Evolutionary conservation across 2,329 filamentous ascomycete species (phyloP).

Genomic region (Colletotrichum kahawae): DNA sequence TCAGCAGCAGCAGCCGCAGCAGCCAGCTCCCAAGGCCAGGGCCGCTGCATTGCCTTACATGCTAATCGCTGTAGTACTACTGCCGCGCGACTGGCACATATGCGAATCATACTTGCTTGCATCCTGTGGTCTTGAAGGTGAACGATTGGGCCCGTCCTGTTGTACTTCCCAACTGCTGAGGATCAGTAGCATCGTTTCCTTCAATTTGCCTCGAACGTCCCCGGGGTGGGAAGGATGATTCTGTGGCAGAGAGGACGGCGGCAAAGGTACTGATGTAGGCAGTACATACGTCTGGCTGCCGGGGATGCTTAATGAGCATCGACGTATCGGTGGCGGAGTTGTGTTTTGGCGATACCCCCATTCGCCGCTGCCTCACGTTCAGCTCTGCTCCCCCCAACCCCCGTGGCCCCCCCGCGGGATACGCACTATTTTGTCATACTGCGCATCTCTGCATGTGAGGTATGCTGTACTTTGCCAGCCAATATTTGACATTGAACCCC

Average conservation of each 20-base stretch:
- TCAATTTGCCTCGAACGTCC: neutral
- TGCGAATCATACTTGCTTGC: slow-evolving; percentile 51
- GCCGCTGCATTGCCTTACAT: slow-evolving; percentile 22
- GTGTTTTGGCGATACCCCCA: neutral
- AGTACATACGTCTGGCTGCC: neutral
- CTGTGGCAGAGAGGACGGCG: neutral
- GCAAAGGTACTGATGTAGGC: neutral
- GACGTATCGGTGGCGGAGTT: neutral
- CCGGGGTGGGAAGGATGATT: neutral
- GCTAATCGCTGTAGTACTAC: slow-evolving; percentile 21
- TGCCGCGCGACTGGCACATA: slow-evolving; percentile 30
- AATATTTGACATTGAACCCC: neutral
- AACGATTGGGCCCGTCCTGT: slow-evolving; percentile 7
- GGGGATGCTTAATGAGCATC: neutral
- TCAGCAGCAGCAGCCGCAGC: neutral
- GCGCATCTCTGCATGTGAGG: slow-evolving; percentile 7
- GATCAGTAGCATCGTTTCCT: neutral
- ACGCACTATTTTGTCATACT: slow-evolving; percentile 16
- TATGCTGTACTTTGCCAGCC: neutral
- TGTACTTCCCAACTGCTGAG: neutral
- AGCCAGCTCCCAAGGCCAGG: neutral
- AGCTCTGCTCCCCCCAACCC: neutral
- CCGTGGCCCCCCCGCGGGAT: neutral
- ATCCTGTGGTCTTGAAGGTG: slow-evolving; percentile 27
- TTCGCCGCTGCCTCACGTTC: neutral